These are phyloP conservation scores for Pseudogymnoascus sp. DNA, from an alignment of 2,329 filamentous ascomycete genomes.

Conservation along the genomic window DNA sequence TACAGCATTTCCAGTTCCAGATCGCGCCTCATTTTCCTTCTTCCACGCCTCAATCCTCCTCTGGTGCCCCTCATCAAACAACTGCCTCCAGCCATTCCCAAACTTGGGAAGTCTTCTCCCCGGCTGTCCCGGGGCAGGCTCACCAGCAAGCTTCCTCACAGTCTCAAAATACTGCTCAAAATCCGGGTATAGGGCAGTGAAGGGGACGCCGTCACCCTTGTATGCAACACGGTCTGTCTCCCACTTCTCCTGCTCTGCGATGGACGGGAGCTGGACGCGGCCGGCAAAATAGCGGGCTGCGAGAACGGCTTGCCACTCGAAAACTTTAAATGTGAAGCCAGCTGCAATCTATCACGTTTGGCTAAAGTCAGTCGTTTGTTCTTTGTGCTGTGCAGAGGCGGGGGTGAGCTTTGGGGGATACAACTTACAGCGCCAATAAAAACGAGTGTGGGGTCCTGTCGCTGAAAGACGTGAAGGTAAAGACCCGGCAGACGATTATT, in stretches of 20 bases:
- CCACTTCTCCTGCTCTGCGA: slow-evolving; percentile 46
- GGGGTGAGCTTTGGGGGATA: too few species aligned
- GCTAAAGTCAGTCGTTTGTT: not conserved
- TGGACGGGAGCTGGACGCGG: slow-evolving; percentile 41
- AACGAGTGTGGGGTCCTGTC: slow-evolving; percentile 44
- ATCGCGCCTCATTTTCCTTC: slow-evolving; percentile 36
- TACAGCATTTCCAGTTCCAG: not conserved
- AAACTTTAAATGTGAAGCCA: slow-evolving; percentile 59
- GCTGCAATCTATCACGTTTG: slow-evolving; percentile 31
- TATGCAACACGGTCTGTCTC: slow-evolving; percentile 45
- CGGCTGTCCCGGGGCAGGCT: slow-evolving; percentile 23
- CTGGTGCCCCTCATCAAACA: slow-evolving; percentile 48
- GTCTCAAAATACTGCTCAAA: slow-evolving; percentile 60
- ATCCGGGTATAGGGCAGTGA: slow-evolving; percentile 47
- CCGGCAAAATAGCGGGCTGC: slow-evolving; percentile 52
- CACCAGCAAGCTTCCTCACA: slow-evolving; percentile 42
- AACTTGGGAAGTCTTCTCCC: slow-evolving; percentile 33
- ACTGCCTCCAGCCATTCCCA: slow-evolving; percentile 38
- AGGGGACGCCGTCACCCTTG: slow-evolving; percentile 49
- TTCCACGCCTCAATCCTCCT: slow-evolving; percentile 51
- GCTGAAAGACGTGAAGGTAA: slow-evolving; percentile 52
- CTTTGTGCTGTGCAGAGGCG: not conserved
- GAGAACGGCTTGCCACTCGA: slow-evolving; percentile 60
- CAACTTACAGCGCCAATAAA: slow-evolving; percentile 48
- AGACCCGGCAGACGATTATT: slow-evolving; percentile 50